phyloP scores from a whole-genome alignment of 1,284 basidiomycete species.

The Austroboletus novae-zelandiae region DNA sequence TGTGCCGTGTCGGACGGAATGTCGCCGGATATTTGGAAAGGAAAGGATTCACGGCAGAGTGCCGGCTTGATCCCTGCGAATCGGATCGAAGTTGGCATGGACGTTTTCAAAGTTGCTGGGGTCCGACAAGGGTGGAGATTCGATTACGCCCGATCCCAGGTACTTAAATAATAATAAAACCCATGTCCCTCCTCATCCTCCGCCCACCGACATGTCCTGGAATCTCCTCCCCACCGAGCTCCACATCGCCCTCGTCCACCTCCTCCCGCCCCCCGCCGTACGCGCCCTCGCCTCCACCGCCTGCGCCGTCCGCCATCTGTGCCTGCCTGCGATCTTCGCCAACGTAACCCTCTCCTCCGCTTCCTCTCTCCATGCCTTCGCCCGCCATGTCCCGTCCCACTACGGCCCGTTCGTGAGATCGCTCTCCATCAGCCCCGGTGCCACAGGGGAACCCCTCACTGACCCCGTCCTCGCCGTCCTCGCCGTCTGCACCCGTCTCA shows the following conservation, averaged over 20 bases:
- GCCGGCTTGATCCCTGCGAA: conserved; percentile 13
- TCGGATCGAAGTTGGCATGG: conserved; percentile 15
- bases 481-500: conserved; percentile 45
- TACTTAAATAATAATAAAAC: not conserved
- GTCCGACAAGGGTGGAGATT: conserved; percentile 20
- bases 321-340: conserved; percentile 58
- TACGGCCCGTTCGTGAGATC: conserved; percentile 55
- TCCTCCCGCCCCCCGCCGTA: conserved; percentile 40
- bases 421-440: conserved; percentile 47
- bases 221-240: conserved; percentile 60
- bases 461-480: conserved; percentile 53
- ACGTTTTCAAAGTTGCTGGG: not conserved
- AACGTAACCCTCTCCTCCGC: conserved; percentile 49
- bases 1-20: not conserved
- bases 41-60: not conserved
- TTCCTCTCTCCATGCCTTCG: conserved; percentile 48
- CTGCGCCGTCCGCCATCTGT: conserved; percentile 49
- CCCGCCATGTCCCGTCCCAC: conserved; percentile 51
- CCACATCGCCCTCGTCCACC: conserved; percentile 54
- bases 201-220: conserved; percentile 46
- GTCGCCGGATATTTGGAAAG: not conserved
- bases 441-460: conserved; percentile 37
- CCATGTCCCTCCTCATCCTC: conserved; percentile 5
- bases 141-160: too few species aligned
- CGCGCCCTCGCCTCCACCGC: conserved; percentile 42